phyloP scores from a whole-genome alignment of 164 flowering plant species.

The Nymphaea colorata region DNA sequence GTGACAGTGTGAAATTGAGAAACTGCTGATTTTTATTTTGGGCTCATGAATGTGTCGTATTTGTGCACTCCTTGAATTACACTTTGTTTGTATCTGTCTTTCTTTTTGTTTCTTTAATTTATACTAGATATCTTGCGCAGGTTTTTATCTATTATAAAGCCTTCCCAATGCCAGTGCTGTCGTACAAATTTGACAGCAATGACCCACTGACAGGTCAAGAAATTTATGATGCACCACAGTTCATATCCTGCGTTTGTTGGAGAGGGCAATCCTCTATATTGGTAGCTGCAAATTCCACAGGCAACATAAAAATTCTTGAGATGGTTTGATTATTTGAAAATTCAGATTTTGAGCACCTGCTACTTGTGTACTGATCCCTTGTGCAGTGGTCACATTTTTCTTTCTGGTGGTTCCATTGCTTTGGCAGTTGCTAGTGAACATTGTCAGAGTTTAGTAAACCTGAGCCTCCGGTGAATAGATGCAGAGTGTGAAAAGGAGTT shows the following conservation, averaged over 20 bases:
- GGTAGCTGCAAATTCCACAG: constrained; percentile 86
- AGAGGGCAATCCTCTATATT: constrained; percentile 77
- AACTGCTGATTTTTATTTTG: no score
- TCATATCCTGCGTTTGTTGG: constrained; percentile 92
- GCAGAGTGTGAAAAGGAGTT: not conserved
- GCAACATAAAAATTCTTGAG: constrained; percentile 79
- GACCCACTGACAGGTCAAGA: constrained; percentile 64
- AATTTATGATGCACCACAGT: constrained; percentile 57
- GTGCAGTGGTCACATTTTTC: not conserved
- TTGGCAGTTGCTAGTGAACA: not conserved
- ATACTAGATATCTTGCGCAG: constrained; percentile 18
- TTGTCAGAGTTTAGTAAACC: not conserved
- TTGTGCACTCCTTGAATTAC: no score
- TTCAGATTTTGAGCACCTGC: not conserved
- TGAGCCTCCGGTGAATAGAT: no score
- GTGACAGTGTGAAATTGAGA: no score
- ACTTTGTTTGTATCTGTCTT: no score
- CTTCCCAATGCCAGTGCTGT: constrained; percentile 82
- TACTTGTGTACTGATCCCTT: not conserved
- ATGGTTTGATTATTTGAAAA: constrained; percentile 41
- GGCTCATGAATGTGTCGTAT: no score
- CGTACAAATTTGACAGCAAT: constrained; percentile 53
- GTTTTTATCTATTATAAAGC: constrained; percentile 88
- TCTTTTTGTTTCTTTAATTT: no score
- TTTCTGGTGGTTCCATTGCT: not conserved